phyloP scores from a whole-genome alignment of 441 rosid genomes.

The Gossypium lobatum region DNA sequence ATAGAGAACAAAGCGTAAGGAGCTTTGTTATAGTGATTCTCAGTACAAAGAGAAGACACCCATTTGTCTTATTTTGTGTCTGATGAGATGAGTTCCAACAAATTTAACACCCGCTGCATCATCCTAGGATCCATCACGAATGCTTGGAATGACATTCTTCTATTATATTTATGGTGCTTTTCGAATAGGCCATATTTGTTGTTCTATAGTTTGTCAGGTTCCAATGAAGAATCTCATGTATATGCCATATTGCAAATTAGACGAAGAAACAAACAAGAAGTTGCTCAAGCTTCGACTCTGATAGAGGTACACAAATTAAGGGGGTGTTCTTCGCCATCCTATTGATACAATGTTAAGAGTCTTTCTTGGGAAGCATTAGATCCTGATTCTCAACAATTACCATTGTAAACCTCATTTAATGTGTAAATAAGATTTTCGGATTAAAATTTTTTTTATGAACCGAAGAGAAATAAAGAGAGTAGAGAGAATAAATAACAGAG shows the following conservation, averaged over 20 bases:
- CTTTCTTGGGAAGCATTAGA: background rate
- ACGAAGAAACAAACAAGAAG: background rate
- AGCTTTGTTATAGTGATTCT: slow-evolving; percentile 19
- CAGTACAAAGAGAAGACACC: background rate
- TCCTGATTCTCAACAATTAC: background rate
- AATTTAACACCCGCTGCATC: background rate
- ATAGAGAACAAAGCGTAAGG: background rate
- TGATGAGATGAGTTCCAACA: background rate
- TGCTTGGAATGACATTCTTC: background rate
- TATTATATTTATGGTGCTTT: background rate
- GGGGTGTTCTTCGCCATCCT: background rate
- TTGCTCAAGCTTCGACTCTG: background rate
- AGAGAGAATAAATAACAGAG: too few species aligned
- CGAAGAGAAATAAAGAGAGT: too few species aligned
- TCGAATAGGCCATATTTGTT: background rate
- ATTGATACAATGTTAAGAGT: background rate
- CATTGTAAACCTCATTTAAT: background rate
- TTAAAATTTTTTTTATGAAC: too few species aligned
- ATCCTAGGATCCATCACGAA: background rate
- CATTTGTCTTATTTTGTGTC: background rate
- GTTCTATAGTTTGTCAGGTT: background rate
- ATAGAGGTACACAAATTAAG: background rate
- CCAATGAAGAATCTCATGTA: background rate
- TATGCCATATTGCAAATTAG: background rate
- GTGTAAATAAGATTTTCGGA: too few species aligned